phyloP scores from a whole-genome alignment of 371 early-diverging fungal genomes.

The Gilbertella persicaria region DNA sequence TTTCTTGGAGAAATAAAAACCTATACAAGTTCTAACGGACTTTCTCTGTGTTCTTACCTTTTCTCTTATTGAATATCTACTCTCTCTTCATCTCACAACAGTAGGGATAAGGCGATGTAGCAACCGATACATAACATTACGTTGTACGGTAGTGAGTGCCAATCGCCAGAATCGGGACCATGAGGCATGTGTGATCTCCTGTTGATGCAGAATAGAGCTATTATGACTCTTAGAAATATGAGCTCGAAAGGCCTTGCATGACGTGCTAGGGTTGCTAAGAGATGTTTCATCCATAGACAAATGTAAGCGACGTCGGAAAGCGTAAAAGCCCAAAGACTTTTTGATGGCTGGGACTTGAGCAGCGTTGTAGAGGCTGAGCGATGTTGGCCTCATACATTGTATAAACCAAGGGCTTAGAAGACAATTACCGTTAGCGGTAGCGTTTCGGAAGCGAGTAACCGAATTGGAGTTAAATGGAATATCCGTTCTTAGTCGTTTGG shows the following conservation, averaged over 20 bases:
- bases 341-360: background rate
- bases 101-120: background rate
- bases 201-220: background rate
- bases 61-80: too few relatives aligned
- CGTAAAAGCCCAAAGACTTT: background rate
- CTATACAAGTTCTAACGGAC: too few relatives aligned
- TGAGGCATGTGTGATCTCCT: background rate
- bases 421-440: too few relatives aligned
- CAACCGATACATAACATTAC: slow-evolving; percentile 1
- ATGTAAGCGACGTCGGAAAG: background rate
- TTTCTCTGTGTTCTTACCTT: too few relatives aligned
- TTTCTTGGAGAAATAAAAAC: too few relatives aligned
- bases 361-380: background rate
- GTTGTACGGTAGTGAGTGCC: background rate
- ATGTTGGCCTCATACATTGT: background rate
- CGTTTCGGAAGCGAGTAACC: too few relatives aligned
- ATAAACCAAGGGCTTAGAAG: background rate
- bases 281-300: background rate
- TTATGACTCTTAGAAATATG: background rate
- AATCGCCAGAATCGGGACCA: background rate
- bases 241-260: background rate
- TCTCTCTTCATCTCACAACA: too few relatives aligned
- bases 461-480: too few relatives aligned
- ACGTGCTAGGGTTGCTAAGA: background rate
- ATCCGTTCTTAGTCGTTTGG: too few relatives aligned